A percentile compares a stretch with the other conserved stretches of the same genome.
phyloP scores from a whole-genome alignment of 2,329 filamentous ascomycete genomes.

The Alternaria dauci region DNA sequence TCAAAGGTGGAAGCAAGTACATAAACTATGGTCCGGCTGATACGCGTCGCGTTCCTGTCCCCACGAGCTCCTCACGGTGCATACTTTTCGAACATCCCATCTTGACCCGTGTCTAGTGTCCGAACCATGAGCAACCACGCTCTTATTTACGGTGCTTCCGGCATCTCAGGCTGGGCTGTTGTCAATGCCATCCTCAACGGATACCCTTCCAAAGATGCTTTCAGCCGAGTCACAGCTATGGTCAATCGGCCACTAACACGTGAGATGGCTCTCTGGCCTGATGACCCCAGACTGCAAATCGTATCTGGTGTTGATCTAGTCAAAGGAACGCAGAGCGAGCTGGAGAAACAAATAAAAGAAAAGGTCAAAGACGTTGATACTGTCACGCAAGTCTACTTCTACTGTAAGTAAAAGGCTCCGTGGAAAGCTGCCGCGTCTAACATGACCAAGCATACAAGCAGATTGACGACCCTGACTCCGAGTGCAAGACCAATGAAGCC shows the following conservation, averaged over 20 bases:
- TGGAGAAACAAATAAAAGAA: slow-evolving; percentile 46
- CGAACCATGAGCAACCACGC: slow-evolving; percentile 42
- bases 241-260: slow-evolving; percentile 56
- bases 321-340: slow-evolving; percentile 43
- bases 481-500: slow-evolving; percentile 48
- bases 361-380: slow-evolving; percentile 48
- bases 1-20: neutral
- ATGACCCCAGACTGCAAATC: slow-evolving; percentile 47
- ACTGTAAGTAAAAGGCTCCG: slow-evolving; percentile 30
- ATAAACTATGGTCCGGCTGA: neutral
- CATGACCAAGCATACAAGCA: slow-evolving; percentile 41
- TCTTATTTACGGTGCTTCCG: slow-evolving; percentile 55
- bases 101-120: neutral
- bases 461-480: slow-evolving; percentile 34
- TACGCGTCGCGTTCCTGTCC: neutral
- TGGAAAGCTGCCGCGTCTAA: neutral
- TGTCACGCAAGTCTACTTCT: slow-evolving; percentile 54
- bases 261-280: slow-evolving; percentile 50
- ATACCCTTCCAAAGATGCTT: slow-evolving; percentile 56
- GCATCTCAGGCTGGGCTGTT: slow-evolving; percentile 61
- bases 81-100: neutral
- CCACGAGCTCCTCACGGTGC: neutral
- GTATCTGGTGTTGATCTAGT: slow-evolving; percentile 54
- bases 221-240: slow-evolving; percentile 57
- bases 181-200: slow-evolving; percentile 58